Conservation (phyloP, 2,329 filamentous ascomycete species). For the Hypoxylon sp. region DNA sequence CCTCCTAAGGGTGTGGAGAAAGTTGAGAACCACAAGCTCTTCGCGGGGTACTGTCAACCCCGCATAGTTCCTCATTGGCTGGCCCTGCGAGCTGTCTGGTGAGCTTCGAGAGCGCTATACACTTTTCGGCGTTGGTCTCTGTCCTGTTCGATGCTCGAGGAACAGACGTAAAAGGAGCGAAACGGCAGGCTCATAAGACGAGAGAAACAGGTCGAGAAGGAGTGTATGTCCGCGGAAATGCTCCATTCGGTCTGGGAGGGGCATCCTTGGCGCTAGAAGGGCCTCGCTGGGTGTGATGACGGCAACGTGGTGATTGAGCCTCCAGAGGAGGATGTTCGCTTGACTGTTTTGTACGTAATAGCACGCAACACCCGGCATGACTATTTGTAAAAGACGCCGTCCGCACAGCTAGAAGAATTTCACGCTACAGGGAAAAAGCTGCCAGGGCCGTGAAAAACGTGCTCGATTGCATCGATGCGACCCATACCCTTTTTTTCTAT, state of each 20-base stretch:
- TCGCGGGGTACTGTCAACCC: conserved; percentile 42
- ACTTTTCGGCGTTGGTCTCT: conserved; percentile 23
- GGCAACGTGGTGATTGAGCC: conserved; percentile 38
- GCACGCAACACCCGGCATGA: conserved; percentile 37
- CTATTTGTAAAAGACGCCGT: conserved; percentile 34
- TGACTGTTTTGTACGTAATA: conserved; percentile 51
- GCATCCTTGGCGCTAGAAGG: conserved; percentile 35
- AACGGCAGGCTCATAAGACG: conserved; percentile 16
- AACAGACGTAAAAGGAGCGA: conserved; percentile 8
- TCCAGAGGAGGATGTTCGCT: conserved; percentile 37
- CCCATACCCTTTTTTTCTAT: conserved; percentile 35
- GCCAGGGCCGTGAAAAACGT: conserved; percentile 36
- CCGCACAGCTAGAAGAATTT: conserved; percentile 18
- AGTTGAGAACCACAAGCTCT: conserved; percentile 24
- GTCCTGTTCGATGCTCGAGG: conserved; percentile 3
- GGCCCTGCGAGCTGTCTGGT: conserved; percentile 22
- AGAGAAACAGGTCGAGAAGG: conserved; percentile 13
- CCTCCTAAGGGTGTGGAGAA: conserved; percentile 31
- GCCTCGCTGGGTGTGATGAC: conserved; percentile 34
- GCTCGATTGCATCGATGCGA: conserved; percentile 40
- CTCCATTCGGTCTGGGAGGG: conserved; percentile 30
- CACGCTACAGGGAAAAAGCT: conserved; percentile 27
- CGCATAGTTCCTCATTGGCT: conserved; percentile 39
- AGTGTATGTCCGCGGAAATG: conserved; percentile 42
- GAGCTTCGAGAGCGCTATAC: conserved; percentile 13